Evolutionary conservation across 176 grass and related monocot species (phyloP), one percentile per base, ranked within the genome.

Genomic region (Raddia guianensis): DNA sequence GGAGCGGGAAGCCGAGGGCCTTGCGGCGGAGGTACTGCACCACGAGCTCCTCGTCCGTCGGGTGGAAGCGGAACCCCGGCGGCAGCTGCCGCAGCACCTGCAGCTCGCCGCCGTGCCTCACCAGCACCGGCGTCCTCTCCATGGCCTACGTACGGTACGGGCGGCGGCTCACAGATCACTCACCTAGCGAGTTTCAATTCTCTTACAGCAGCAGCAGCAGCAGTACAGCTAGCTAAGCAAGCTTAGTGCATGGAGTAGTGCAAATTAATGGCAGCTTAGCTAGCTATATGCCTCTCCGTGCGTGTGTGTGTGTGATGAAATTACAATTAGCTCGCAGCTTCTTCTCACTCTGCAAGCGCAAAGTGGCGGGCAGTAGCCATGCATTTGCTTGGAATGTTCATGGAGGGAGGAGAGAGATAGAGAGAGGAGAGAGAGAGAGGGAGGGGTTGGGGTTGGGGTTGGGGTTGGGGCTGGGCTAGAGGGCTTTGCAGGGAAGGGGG

Each of bases 11-110:
- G 55, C 73, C 85, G 45, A 85, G 62, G 21, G 83, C 87, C 87
- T 94, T 94, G 52, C 87, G 82, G 16, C 90, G 78, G 73, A 97
- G 95, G 85, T 97, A 97, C 86, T 97, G 91, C n/a, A 94, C 52
- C 46, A 97, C 90, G n/a, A 97, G 83, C 77, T 97, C 95, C 76
- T 89, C 95, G 73, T 97, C 95, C 0, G 95, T 97, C 1, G 95
- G 95, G 14, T 45, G 90, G 70, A 97, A 97, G 44, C 95, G 75
- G 79, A 97, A 97, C 37, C 95, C 95, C 7, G 95, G 95, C 9
- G 95, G 95, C 68, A 97, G 71, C 72, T 89, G 85, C 37, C 64
- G 65, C 7, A 90, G 83, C 20, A 43, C 75, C 75, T 65, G 74
- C 74, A 79, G 68, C 47, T 44, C 79, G 74, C 82, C 79, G 74